Evolutionary conservation across 1,284 basidiomycete genomes (phyloP).

Genomic region (Ganoderma sp.): DNA sequence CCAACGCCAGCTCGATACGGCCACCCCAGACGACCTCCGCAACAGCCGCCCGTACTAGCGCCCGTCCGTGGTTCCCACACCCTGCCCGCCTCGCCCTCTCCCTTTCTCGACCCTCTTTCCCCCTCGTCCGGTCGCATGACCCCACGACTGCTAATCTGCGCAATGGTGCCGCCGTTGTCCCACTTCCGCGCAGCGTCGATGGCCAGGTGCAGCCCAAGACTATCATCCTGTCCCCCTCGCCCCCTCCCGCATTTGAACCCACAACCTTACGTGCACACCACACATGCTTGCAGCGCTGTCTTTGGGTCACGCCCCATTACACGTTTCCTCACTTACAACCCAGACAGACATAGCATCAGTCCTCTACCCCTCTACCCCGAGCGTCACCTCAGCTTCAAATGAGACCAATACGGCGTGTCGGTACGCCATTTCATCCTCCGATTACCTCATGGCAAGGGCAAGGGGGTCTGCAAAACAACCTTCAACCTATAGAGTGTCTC

Average conservation of each 20-base stretch:
- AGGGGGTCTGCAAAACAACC: slow-evolving; percentile 15
- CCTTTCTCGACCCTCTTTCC: slow-evolving; percentile 7
- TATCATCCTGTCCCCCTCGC: not conserved
- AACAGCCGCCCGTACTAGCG: slow-evolving; percentile 5
- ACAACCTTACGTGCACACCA: not conserved
- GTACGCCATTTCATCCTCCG: slow-evolving; percentile 1
- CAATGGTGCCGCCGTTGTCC: not conserved
- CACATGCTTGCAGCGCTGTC: not conserved
- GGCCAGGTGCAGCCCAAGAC: not conserved
- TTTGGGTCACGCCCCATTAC: not conserved
- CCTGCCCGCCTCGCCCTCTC: not conserved
- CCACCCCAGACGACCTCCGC: slow-evolving; percentile 1
- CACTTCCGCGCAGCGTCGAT: not conserved
- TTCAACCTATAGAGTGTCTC: slow-evolving; percentile 23
- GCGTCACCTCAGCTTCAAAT: not conserved
- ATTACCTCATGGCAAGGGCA: not conserved
- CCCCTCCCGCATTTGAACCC: not conserved
- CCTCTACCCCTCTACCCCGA: slow-evolving; percentile 12
- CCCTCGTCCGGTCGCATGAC: not conserved
- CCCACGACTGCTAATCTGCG: not conserved
- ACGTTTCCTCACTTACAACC: not conserved
- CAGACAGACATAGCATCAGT: not conserved
- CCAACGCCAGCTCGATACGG: slow-evolving; percentile 20
- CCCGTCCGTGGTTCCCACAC: not conserved
- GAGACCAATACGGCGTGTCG: not conserved